Evolutionary conservation across 139 green algal species (phyloP).

Genomic region (Chlamydomonas sp.): DNA sequence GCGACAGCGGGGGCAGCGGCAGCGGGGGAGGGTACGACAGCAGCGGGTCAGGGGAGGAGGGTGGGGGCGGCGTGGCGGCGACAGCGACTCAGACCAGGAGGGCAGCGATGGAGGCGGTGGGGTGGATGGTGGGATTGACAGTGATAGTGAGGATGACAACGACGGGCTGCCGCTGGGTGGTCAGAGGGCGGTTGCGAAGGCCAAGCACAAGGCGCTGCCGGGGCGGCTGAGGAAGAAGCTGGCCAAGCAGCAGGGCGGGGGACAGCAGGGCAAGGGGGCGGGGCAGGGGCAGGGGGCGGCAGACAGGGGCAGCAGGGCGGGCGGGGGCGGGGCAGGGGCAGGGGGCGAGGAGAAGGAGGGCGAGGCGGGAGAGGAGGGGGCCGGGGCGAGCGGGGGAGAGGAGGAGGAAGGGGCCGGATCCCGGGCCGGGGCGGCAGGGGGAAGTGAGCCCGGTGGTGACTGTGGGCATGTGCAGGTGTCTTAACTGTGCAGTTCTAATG

Average conservation of each 20-base stretch:
- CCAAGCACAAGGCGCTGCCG: constrained; percentile 63
- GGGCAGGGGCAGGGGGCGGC: neutral
- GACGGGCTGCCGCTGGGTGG: neutral
- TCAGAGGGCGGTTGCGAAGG: neutral
- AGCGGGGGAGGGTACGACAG: neutral
- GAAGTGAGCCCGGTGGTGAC: too few species aligned
- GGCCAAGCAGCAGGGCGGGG: constrained; percentile 37
- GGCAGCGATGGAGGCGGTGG: neutral
- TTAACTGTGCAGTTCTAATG: too few species aligned
- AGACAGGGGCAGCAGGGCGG: neutral
- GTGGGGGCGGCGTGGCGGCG: too few species aligned
- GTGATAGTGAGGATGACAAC: neutral
- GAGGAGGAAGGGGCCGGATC: too few species aligned
- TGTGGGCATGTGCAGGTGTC: too few species aligned
- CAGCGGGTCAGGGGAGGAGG: too few species aligned
- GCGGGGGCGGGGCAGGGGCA: neutral
- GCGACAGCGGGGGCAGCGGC: neutral
- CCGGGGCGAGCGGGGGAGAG: too few species aligned
- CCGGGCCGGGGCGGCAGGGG: too few species aligned
- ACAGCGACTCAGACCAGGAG: too few species aligned
- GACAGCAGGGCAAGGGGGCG: neutral
- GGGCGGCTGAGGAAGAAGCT: constrained; percentile 81
- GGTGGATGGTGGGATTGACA: neutral
- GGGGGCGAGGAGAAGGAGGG: neutral
- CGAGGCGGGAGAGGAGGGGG: neutral